These are phyloP conservation scores for Russula sp. DNA, from an alignment of 768 basidiomycete genomes.

Conservation along the genomic window DNA sequence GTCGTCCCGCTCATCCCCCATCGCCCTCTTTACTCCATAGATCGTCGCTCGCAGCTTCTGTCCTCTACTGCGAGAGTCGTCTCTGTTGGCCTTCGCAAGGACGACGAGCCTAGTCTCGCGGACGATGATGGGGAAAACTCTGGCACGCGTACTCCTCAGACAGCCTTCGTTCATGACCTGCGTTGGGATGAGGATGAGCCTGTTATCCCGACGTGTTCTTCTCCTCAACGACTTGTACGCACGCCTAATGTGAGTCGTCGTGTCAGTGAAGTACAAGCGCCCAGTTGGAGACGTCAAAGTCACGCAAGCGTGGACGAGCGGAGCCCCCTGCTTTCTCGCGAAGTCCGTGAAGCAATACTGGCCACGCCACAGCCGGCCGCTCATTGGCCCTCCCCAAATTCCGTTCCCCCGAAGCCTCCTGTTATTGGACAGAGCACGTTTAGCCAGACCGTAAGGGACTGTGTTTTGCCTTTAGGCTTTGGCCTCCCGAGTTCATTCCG, in stretches of 20 bases:
- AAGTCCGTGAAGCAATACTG: slow-evolving; percentile 1
- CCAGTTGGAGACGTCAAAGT: not conserved
- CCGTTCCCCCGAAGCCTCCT: not conserved
- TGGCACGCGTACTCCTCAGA: not conserved
- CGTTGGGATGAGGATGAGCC: slow-evolving; percentile 20
- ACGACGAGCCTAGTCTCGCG: slow-evolving; percentile 6
- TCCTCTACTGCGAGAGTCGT: slow-evolving; percentile 11
- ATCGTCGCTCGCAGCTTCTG: slow-evolving; percentile 28
- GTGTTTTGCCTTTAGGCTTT: not conserved
- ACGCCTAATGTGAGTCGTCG: not conserved
- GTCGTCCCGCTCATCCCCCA: not conserved
- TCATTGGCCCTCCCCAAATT: not conserved
- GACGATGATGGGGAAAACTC: slow-evolving; percentile 19
- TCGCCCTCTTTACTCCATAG: slow-evolving; percentile 8
- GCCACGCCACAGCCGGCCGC: not conserved
- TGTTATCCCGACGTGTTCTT: slow-evolving; percentile 2
- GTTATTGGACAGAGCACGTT: slow-evolving; percentile 31
- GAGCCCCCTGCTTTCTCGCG: slow-evolving; percentile 13
- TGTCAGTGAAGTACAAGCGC: not conserved
- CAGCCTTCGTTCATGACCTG: not conserved
- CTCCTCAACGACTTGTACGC: not conserved
- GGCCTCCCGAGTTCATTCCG: not conserved
- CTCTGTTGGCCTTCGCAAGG: not conserved
- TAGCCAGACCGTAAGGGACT: slow-evolving; percentile 30
- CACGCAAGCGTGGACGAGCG: slow-evolving; percentile 14